phyloP scores from a whole-genome alignment of 495 filamentous ascomycete genomes.

The Chaetomium cochliodes region DNA sequence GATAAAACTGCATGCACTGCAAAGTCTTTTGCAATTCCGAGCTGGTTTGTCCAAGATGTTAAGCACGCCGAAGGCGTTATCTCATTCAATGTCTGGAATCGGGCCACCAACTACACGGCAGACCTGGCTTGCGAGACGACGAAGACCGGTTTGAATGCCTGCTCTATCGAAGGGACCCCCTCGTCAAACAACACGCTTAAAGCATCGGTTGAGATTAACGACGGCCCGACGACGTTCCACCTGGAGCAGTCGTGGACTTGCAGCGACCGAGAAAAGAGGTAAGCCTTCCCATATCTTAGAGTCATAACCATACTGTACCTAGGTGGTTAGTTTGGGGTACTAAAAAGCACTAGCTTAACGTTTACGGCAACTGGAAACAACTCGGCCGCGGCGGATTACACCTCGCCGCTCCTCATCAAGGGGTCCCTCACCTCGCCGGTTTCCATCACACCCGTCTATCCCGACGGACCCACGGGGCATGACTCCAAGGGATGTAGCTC shows the following conservation, averaged over 20 bases:
- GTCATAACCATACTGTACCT: no score
- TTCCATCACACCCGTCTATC: conserved; percentile 27
- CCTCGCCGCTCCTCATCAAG: conserved; percentile 26
- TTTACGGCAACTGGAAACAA: conserved; percentile 25
- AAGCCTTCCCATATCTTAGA: neutral
- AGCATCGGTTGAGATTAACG: conserved; percentile 3
- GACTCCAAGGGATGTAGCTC: conserved; percentile 19
- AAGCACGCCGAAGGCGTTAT: conserved; percentile 10
- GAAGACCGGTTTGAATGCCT: conserved; percentile 15
- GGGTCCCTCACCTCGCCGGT: conserved; percentile 26
- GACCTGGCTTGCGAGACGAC: conserved; percentile 19
- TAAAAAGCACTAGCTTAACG: conserved; percentile 8
- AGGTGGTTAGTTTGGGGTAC: neutral
- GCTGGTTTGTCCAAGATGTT: conserved; percentile 27
- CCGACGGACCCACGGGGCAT: conserved; percentile 25
- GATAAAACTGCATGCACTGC: conserved; percentile 23
- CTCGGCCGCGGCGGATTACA: conserved; percentile 6
- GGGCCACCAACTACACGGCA: conserved; percentile 33
- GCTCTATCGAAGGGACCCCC: neutral
- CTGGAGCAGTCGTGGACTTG: conserved; percentile 29
- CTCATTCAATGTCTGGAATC: conserved; percentile 32
- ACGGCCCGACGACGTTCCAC: neutral
- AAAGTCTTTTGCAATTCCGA: conserved; percentile 30
- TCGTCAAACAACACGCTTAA: neutral
- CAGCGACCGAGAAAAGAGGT: conserved; percentile 17